phyloP scores from a whole-genome alignment of 2,329 filamentous ascomycete species.

The Fusarium sarcochroum region DNA sequence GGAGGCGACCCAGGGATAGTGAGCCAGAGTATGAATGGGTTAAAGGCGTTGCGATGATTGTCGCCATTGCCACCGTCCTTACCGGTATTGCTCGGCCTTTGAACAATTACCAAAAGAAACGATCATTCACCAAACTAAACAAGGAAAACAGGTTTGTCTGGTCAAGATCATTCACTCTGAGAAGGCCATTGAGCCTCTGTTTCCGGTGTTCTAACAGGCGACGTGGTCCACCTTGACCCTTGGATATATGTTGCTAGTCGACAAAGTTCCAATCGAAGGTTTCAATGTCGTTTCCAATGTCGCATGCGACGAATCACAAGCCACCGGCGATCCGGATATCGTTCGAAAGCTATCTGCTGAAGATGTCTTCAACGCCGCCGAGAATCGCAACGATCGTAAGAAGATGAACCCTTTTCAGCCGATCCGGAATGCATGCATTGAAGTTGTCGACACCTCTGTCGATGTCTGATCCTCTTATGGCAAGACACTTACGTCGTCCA shows the following conservation, averaged over 20 bases:
- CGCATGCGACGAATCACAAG: conserved; percentile 83
- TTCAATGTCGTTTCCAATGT: no score
- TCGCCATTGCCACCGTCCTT: conserved; percentile 85
- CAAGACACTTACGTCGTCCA: conserved; percentile 80
- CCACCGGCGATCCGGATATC: conserved; percentile 84
- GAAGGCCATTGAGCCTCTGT: conserved; percentile 76
- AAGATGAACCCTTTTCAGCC: conserved; percentile 87
- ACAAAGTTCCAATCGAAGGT: conserved; percentile 79
- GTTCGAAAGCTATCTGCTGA: conserved; percentile 77
- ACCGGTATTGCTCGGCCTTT: conserved; percentile 82
- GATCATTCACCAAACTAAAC: conserved; percentile 83
- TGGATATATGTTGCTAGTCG: conserved; percentile 80
- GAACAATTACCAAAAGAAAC: conserved; percentile 86
- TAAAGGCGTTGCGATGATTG: conserved; percentile 85
- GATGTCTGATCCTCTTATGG: conserved; percentile 82
- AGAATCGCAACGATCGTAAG: conserved; percentile 74
- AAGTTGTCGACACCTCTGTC: conserved; percentile 83
- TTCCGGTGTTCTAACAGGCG: conserved; percentile 77
- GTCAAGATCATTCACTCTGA: conserved; percentile 82
- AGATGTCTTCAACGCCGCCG: conserved; percentile 78
- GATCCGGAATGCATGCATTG: conserved; percentile 84
- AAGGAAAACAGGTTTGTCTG: conserved; percentile 80
- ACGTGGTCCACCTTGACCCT: conserved; percentile 81
- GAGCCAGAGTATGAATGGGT: conserved; percentile 80
- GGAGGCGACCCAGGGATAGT: conserved; percentile 66